phyloP scores from a whole-genome alignment of 2,329 filamentous ascomycete genomes.

The Penicillium sp. region DNA sequence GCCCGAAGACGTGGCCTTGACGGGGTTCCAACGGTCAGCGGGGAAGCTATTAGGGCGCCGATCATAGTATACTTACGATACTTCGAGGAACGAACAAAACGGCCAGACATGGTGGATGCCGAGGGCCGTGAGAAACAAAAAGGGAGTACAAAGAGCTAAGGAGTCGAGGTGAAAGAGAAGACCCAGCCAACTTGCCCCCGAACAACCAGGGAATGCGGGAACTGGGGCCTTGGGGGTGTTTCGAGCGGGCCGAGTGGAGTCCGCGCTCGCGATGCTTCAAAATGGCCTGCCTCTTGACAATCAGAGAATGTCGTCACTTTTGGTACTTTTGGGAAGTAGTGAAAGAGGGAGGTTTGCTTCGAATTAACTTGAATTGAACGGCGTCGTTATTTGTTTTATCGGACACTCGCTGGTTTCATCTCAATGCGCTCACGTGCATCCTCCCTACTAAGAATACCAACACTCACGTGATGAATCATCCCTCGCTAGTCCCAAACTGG shows the following conservation, averaged over 20 bases:
- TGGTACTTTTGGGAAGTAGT: neutral
- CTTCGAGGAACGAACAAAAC: slow-evolving; percentile 73
- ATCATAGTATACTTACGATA: slow-evolving; percentile 58
- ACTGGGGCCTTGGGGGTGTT: slow-evolving; percentile 22
- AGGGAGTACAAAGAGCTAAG: slow-evolving; percentile 9
- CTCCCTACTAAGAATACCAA: slow-evolving; percentile 8
- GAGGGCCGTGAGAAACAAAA: slow-evolving; percentile 12
- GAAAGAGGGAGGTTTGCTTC: neutral
- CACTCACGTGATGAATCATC: neutral
- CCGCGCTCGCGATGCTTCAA: slow-evolving; percentile 14
- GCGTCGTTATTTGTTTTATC: neutral
- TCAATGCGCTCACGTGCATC: slow-evolving; percentile 6
- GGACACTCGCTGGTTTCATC: neutral
- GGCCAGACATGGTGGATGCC: slow-evolving; percentile 60
- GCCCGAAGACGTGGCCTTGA: slow-evolving; percentile 96
- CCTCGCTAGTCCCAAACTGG: slow-evolving; percentile 15
- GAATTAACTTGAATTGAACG: neutral
- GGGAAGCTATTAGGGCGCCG: slow-evolving; percentile 24
- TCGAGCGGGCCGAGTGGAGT: slow-evolving; percentile 27
- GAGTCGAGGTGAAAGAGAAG: slow-evolving; percentile 26
- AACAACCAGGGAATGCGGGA: slow-evolving; percentile 26
- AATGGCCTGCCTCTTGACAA: neutral
- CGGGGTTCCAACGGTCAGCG: slow-evolving; percentile 30
- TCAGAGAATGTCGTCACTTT: neutral
- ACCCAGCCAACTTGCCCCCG: slow-evolving; percentile 15